Conservation (phyloP, 371 early-diverging fungal species). For the Massospora cicadina region DNA sequence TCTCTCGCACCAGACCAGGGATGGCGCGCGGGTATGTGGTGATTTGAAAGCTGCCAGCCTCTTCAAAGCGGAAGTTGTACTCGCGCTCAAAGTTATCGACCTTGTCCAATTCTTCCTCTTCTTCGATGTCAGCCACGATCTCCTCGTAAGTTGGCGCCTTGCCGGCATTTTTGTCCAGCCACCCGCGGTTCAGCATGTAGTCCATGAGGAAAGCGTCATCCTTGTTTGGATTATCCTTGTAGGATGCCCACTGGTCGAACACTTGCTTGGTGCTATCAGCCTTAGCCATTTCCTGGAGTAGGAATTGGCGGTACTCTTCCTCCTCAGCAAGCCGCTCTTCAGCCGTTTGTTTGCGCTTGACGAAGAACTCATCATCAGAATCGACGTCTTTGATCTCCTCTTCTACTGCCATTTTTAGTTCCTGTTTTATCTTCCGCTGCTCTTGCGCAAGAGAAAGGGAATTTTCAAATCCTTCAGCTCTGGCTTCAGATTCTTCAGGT, state of each 20-base stretch:
- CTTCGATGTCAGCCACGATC: conserved; percentile 39
- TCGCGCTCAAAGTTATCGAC: conserved; percentile 76
- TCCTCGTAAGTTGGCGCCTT: conserved; percentile 38
- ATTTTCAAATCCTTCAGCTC: conserved; percentile 12
- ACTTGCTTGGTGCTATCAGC: conserved; percentile 15
- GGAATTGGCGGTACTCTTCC: conserved; percentile 59
- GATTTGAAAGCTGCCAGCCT: conserved; percentile 9
- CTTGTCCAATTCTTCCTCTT: conserved; percentile 46
- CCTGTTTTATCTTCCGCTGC: conserved; percentile 58
- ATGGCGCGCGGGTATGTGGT: conserved; percentile 45
- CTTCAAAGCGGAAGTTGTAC: conserved; percentile 88
- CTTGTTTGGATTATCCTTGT: conserved; percentile 28
- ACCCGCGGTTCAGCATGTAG: conserved; percentile 80
- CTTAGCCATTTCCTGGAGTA: conserved; percentile 50
- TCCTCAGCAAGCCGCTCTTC: conserved; percentile 64
- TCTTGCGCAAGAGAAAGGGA: conserved; percentile 58
- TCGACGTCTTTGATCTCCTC: conserved; percentile 27
- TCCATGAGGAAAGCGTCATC: conserved; percentile 83
- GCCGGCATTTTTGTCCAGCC: conserved; percentile 65
- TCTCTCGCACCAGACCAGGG: conserved; percentile 45
- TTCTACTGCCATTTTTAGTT: conserved; percentile 33
- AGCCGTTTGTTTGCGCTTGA: conserved; percentile 42
- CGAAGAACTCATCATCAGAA: conserved; percentile 53
- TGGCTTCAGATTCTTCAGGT: conserved; percentile 21
- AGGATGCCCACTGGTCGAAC: conserved; percentile 39